Base-by-base conservation (phyloP, 2,329 filamentous ascomycete species). In the Emmonsia crescens region DNA sequence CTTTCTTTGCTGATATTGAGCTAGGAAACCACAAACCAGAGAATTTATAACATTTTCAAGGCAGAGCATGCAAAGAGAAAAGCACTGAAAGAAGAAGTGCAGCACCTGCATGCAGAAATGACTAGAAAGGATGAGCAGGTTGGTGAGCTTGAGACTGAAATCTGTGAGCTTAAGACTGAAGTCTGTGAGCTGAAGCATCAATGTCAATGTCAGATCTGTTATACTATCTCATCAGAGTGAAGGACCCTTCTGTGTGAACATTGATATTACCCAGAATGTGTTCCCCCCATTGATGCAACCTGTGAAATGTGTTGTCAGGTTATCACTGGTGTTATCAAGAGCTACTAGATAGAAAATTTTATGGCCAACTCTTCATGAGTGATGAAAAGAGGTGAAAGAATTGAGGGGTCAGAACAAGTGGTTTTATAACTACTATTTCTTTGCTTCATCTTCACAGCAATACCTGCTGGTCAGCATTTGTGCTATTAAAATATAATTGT, bases 1-100 rank as follows among this genome's bases (percentile, higher is more conserved):
- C 51, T 3, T 51, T 44, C 48, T 31, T 60, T 12, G 24, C 59
- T 60, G 58, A 60, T 52, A 52, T 60, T 60, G 58, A 60, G 58
- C 52, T 60, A 60, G 58, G 29, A 51, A 60, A 60, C 31, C 0
- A 27, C 19, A 14, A 60, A 60, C 21, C 58, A 60, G 58, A 38
- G 27, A 52, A 60, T 60, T 60, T 16, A 59, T 33, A 51, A 19
- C 27, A 44, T 54, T 54, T 54, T 60, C 48, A 38, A 60, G 31
- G 48, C 48, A 19, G 27, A 60, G 59, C 14, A 9, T 60, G 48
- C 19, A 8, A 40, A 54, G 59, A 54, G 31, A n/a, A 51, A 52
- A n/a, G 16, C 2, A 42, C 36, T 60, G 48, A 33, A 60, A 16
- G 33, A 60, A 55, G 46, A 60, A 60, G 59, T 60, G 21, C 59